Conservation (phyloP, 495 filamentous ascomycete species). For the Cercophora samala region DNA sequence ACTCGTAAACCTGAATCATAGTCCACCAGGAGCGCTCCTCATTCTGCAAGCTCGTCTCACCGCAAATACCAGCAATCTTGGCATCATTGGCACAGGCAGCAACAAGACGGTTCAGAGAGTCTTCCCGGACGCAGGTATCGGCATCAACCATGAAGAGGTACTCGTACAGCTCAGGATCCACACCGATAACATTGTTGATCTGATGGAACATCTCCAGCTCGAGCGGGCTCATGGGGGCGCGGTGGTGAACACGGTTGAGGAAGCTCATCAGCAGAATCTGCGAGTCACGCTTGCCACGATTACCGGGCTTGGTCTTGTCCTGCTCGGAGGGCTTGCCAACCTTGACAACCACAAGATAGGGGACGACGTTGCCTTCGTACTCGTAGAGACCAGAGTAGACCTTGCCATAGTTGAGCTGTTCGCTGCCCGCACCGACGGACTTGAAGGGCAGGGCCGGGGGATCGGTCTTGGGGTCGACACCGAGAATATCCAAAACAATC, state of each 20-base stretch:
- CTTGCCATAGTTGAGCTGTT: conserved; percentile 97
- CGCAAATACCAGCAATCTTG: conserved; percentile 95
- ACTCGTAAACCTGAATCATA: conserved; percentile 99
- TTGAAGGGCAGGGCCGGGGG: conserved; percentile 91
- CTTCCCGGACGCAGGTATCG: conserved; percentile 91
- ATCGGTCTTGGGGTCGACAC: conserved; percentile 94
- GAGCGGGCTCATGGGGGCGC: conserved; percentile 86
- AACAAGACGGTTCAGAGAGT: conserved; percentile 88
- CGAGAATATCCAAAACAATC: conserved; percentile 94
- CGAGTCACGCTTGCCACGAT: conserved; percentile 96
- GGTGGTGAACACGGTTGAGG: conserved; percentile 95
- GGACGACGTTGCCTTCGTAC: conserved; percentile 94
- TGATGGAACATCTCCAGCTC: conserved; percentile 98
- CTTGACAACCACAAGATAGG: conserved; percentile 94
- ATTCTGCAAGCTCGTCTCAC: conserved; percentile 94
- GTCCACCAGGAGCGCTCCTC: conserved; percentile 96
- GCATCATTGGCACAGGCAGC: conserved; percentile 90
- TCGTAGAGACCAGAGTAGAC: conserved; percentile 98
- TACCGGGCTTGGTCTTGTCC: conserved; percentile 86
- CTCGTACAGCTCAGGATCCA: conserved; percentile 95
- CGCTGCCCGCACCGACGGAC: conserved; percentile 81
- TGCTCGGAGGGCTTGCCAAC: conserved; percentile 96
- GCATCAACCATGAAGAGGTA: conserved; percentile 97
- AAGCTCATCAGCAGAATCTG: conserved; percentile 84
- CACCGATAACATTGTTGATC: conserved; percentile 98